These are phyloP conservation scores for Aspergillus jensenii DNA, from an alignment of 2,329 filamentous ascomycete species.

Conservation along the genomic window DNA sequence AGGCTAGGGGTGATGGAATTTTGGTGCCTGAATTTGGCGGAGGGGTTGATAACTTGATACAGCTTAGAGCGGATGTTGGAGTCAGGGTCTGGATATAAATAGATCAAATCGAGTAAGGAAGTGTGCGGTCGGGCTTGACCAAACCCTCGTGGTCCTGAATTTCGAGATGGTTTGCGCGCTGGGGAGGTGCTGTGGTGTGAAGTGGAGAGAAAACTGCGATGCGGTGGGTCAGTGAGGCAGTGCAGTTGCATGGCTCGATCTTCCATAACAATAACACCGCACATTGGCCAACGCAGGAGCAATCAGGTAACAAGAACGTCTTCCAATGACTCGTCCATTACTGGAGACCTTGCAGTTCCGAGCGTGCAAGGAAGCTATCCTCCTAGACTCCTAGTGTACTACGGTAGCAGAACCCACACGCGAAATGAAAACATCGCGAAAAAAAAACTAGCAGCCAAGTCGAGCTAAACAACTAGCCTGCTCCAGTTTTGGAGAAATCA, in stretches of 20 bases:
- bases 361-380: not conserved
- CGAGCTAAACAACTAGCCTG: not conserved
- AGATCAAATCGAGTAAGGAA: not conserved
- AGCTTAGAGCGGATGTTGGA: not conserved
- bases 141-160: not conserved
- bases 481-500: not conserved
- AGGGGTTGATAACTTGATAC: no score
- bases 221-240: not conserved
- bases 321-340: not conserved
- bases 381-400: no score
- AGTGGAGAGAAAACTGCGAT: not conserved
- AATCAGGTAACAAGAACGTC: not conserved
- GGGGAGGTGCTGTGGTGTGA: not conserved
- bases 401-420: not conserved
- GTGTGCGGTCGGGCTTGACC: not conserved
- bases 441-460: not conserved
- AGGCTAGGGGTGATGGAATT: not conserved
- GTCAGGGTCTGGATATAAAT: constrained; percentile 6
- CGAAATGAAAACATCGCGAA: not conserved
- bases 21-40: not conserved
- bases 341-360: not conserved
- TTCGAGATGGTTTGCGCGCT: not conserved
- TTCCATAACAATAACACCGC: not conserved
- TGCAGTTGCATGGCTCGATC: not conserved
- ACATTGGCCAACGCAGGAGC: not conserved